Conservation (phyloP, 2,329 filamentous ascomycete species). For the Ophiocordyceps camponoti-rufipedis region DNA sequence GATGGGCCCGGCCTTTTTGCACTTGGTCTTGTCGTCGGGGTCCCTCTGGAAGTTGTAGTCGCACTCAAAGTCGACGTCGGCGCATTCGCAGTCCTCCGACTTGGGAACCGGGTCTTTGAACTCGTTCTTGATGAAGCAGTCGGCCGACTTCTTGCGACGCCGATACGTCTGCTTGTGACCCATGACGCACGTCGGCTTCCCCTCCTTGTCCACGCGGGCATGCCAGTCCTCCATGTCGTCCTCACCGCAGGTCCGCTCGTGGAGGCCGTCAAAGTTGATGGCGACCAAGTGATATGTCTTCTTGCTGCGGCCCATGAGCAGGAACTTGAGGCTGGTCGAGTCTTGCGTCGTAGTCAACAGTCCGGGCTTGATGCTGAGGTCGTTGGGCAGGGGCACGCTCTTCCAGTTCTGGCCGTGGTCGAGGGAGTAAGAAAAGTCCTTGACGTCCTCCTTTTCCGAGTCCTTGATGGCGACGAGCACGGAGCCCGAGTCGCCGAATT, state of each 20-base stretch:
- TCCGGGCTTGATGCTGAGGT: slow-evolving; percentile 48
- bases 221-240: slow-evolving; percentile 78
- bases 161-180: slow-evolving; percentile 80
- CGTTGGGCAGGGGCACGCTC: slow-evolving; percentile 45
- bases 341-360: slow-evolving; percentile 79
- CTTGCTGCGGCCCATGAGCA: slow-evolving; percentile 49
- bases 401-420: slow-evolving; percentile 82
- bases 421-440: slow-evolving; percentile 55
- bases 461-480: slow-evolving; percentile 72
- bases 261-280: slow-evolving; percentile 68
- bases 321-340: slow-evolving; percentile 80
- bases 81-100: slow-evolving; percentile 64
- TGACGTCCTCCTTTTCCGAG: slow-evolving; percentile 40
- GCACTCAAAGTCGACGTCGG: slow-evolving; percentile 78
- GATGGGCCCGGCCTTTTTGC: slow-evolving; percentile 44
- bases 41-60: slow-evolving; percentile 74
- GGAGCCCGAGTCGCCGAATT: slow-evolving; percentile 86
- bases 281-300: slow-evolving; percentile 47
- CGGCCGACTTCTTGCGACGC: slow-evolving; percentile 68
- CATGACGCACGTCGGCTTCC: slow-evolving; percentile 80
- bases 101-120: slow-evolving; percentile 62
- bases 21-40: slow-evolving; percentile 47
- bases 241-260: slow-evolving; percentile 61
- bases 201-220: slow-evolving; percentile 63
- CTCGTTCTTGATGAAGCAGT: slow-evolving; percentile 76